A percentile compares a stretch with the other conserved stretches of the same genome.
Conservation (phyloP, 257 asterid species). For the Capsicum rhomboideum region DNA sequence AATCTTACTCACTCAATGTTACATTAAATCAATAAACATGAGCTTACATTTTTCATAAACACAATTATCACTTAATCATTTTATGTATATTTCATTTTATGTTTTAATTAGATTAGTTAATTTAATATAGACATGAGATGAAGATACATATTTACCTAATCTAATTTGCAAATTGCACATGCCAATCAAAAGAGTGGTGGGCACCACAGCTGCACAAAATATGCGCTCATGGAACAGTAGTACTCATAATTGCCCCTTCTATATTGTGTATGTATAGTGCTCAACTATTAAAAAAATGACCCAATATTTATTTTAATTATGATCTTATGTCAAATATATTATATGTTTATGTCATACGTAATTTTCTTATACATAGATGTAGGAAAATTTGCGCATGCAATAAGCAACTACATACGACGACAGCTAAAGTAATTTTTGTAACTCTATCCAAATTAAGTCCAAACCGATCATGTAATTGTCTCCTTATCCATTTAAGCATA, state of each 20-base stretch:
- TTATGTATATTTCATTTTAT: background rate
- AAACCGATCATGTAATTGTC: slow-evolving; percentile 12
- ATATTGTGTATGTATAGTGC: too few species aligned
- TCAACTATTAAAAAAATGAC: background rate
- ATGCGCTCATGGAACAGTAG: background rate
- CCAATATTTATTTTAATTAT: background rate
- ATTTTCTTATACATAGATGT: slow-evolving; percentile 4
- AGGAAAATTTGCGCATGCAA: background rate
- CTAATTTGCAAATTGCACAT: background rate
- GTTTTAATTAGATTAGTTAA: background rate
- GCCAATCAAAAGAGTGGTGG: background rate
- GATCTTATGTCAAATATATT: background rate
- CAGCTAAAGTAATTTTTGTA: slow-evolving; percentile 39
- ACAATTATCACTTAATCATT: background rate
- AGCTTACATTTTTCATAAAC: background rate
- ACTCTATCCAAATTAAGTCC: background rate
- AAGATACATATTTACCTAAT: background rate
- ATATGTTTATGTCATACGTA: slow-evolving; percentile 38
- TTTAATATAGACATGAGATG: background rate
- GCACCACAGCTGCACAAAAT: background rate
- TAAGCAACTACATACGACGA: slow-evolving; percentile 30
- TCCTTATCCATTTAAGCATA: slow-evolving; percentile 3
- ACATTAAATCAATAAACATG: background rate
- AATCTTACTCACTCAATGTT: too few species aligned
- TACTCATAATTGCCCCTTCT: background rate